Conservation (phyloP, 2,329 filamentous ascomycete genomes). For the Helotiales sp. region DNA sequence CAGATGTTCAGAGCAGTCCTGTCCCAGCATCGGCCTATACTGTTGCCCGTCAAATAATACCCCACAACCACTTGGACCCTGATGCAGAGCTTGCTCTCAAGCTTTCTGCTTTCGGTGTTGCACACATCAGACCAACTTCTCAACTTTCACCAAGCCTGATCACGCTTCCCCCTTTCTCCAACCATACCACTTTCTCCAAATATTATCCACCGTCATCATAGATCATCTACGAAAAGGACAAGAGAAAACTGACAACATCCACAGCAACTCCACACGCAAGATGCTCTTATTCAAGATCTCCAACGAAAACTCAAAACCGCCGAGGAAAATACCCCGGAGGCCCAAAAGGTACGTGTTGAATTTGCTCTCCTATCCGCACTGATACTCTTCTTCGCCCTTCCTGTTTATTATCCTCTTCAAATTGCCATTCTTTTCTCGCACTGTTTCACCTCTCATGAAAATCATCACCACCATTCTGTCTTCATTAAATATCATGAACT, state of each 20-base stretch:
- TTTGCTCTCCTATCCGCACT: slow-evolving; percentile 24
- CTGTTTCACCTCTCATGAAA: neutral
- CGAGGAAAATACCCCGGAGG: slow-evolving; percentile 38
- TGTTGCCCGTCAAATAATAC: neutral
- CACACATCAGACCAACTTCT: neutral
- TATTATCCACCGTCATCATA: neutral
- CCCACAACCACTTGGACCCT: neutral
- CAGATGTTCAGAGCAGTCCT: neutral
- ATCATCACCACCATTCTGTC: neutral
- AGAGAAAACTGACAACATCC: slow-evolving; percentile 32
- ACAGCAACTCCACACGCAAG: slow-evolving; percentile 40
- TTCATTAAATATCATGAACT: slow-evolving; percentile 8
- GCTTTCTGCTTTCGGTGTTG: slow-evolving; percentile 18
- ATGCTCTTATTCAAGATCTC: slow-evolving; percentile 38
- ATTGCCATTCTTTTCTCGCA: neutral
- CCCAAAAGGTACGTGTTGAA: slow-evolving; percentile 40
- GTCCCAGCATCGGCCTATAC: neutral
- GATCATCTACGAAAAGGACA: neutral
- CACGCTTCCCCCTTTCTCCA: slow-evolving; percentile 17
- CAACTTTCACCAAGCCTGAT: slow-evolving; percentile 9
- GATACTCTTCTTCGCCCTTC: neutral
- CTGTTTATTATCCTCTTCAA: neutral
- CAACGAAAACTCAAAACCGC: slow-evolving; percentile 37
- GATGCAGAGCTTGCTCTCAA: slow-evolving; percentile 22
- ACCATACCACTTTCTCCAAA: neutral